A percentile compares a stretch with the other conserved stretches of the same genome.
These are phyloP conservation scores for Obelidium mucronatum DNA, from an alignment of 192 early-diverging fungal genomes.

Conservation along the genomic window DNA sequence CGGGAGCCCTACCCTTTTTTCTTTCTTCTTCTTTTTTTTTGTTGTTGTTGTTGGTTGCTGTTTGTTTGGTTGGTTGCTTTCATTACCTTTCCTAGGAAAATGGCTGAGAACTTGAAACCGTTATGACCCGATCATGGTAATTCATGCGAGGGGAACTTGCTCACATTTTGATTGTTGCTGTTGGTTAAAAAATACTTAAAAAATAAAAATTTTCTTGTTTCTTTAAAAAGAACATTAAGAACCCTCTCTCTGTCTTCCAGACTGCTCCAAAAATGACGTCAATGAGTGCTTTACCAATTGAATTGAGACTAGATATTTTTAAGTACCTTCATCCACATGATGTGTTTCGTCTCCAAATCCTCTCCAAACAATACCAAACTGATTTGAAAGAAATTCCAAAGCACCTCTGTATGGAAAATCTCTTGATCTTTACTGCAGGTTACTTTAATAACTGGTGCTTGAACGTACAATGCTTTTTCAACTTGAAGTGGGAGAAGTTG, in stretches of 20 bases:
- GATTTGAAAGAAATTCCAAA: not conserved
- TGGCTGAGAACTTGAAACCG: conserved; percentile 1
- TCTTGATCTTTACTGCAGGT: not conserved
- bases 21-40: too few relatives aligned
- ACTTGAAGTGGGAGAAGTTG: not conserved
- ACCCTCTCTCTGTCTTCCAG: too few relatives aligned
- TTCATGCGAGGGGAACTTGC: not conserved
- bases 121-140: not conserved
- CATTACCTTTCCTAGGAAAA: too few relatives aligned
- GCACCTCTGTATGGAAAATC: not conserved
- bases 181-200: too few relatives aligned
- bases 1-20: not conserved
- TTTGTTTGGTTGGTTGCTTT: too few relatives aligned
- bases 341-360: not conserved
- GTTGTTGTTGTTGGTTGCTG: too few relatives aligned
- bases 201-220: not conserved
- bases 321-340: not conserved
- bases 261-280: not conserved
- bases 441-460: not conserved
- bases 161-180: too few relatives aligned
- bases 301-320: not conserved
- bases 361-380: not conserved
- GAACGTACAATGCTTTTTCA: not conserved
- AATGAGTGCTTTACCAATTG: not conserved
- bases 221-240: too few relatives aligned